Evolutionary conservation across 2,329 filamentous ascomycete species (phyloP).

Genomic region (Colletotrichum musicola): DNA sequence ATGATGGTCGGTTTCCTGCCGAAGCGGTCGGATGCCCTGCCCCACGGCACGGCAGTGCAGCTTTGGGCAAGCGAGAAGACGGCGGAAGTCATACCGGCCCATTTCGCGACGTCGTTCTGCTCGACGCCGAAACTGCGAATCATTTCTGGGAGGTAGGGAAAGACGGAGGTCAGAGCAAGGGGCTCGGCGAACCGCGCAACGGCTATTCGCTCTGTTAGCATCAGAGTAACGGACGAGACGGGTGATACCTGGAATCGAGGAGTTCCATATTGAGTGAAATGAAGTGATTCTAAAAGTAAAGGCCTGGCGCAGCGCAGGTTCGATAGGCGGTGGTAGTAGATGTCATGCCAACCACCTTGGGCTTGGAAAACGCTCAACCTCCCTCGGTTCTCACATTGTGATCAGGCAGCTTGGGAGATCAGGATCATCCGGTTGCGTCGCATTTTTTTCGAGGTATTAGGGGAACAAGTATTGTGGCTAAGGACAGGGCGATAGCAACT

Average conservation of each 20-base stretch:
- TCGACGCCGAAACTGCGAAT: slow-evolving; percentile 81
- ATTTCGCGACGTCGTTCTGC: slow-evolving; percentile 80
- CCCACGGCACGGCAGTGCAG: slow-evolving; percentile 79
- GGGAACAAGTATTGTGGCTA: slow-evolving; percentile 30
- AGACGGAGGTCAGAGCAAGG: slow-evolving; percentile 77
- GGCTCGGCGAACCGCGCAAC: slow-evolving; percentile 85
- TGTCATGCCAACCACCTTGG: slow-evolving; percentile 21
- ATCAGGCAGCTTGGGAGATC: slow-evolving; percentile 38
- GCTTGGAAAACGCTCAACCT: slow-evolving; percentile 8
- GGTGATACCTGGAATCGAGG: neutral
- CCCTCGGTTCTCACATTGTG: slow-evolving; percentile 29
- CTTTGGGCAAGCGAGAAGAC: slow-evolving; percentile 81
- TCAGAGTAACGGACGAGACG: neutral
- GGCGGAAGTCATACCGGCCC: slow-evolving; percentile 81
- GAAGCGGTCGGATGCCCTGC: slow-evolving; percentile 79
- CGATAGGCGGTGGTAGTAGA: neutral
- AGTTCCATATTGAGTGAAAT: neutral
- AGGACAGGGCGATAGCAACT: slow-evolving; percentile 17
- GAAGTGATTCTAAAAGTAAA: neutral
- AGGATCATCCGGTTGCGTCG: slow-evolving; percentile 27
- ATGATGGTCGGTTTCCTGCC: slow-evolving; percentile 89
- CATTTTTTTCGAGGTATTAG: slow-evolving; percentile 31
- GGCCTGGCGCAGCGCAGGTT: neutral
- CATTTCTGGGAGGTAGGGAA: slow-evolving; percentile 83
- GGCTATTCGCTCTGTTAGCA: slow-evolving; percentile 59